Conservation (phyloP, 805 yeast species). For the Yamadazyma takamatsuzukensis region DNA sequence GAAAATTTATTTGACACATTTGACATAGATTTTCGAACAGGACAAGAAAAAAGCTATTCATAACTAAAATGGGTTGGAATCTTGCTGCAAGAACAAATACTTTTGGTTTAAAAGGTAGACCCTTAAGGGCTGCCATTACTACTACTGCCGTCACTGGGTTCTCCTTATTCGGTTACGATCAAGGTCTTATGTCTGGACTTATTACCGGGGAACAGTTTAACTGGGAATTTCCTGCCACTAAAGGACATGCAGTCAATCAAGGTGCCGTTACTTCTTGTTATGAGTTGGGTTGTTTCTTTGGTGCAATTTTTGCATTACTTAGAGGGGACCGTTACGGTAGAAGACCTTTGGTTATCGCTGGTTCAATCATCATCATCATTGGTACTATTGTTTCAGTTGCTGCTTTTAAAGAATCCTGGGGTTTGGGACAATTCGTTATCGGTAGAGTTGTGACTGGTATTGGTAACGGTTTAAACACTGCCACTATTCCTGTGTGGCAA, state of each 20-base stretch:
- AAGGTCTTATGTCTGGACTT: constrained; percentile 44
- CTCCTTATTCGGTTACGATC: constrained; percentile 33
- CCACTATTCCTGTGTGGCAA: constrained; percentile 46
- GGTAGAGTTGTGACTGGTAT: constrained; percentile 49
- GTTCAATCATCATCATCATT: constrained; percentile 35
- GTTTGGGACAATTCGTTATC: constrained; percentile 67
- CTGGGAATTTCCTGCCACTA: constrained; percentile 37
- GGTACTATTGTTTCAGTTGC: constrained; percentile 40
- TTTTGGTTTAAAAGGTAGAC: constrained; percentile 53
- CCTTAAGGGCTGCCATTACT: constrained; percentile 30
- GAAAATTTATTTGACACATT: neutral
- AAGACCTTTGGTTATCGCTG: constrained; percentile 35
- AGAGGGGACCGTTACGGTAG: constrained; percentile 41
- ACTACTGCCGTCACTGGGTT: constrained; percentile 27
- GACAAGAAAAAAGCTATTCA: no score
- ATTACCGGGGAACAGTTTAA: constrained; percentile 37
- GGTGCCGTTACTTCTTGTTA: constrained; percentile 71
- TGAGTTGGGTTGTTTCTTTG: constrained; percentile 55
- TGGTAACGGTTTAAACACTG: constrained; percentile 41
- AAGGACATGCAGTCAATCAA: constrained; percentile 42
- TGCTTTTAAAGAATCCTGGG: constrained; percentile 40
- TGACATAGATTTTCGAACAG: no score
- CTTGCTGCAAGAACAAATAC: constrained; percentile 43
- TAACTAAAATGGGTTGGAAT: constrained; percentile 12
- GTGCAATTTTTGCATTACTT: constrained; percentile 39